These are phyloP conservation scores for Polygonum aviculare DNA, from an alignment of 148 eudicot genomes.

Conservation along the genomic window DNA sequence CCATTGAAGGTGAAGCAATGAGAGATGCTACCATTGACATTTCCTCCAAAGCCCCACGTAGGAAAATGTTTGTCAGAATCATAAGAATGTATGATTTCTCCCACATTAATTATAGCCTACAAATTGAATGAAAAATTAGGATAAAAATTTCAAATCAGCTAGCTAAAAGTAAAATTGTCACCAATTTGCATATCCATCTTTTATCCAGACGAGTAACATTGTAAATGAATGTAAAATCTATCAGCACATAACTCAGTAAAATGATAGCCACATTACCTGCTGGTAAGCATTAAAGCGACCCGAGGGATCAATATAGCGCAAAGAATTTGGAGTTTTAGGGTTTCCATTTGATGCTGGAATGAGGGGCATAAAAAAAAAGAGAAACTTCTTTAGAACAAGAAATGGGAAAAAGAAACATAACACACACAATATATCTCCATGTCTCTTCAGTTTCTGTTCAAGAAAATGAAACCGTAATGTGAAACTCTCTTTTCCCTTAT, in stretches of 20 bases:
- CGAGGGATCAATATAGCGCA: constrained; percentile 81
- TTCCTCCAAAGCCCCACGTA: constrained; percentile 93
- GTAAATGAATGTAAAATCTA: too few species aligned
- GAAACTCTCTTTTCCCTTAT: too few species aligned
- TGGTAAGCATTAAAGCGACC: constrained; percentile 86
- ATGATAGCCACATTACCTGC: constrained; percentile 34
- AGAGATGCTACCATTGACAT: constrained; percentile 34
- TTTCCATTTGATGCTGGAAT: constrained; percentile 74
- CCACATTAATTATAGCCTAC: constrained; percentile 91
- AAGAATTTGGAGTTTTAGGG: constrained; percentile 53
- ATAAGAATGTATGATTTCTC: constrained; percentile 73
- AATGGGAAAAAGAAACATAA: too few species aligned
- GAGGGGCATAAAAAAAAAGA: neutral
- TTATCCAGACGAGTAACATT: too few species aligned
- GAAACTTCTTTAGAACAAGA: too few species aligned
- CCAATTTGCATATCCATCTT: neutral
- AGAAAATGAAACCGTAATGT: too few species aligned
- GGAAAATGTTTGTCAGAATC: constrained; percentile 80
- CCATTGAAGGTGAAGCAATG: constrained; percentile 85
- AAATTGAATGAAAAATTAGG: too few species aligned
- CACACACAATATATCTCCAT: too few species aligned
- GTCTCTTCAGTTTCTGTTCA: too few species aligned
- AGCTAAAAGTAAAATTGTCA: neutral
- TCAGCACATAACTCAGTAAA: neutral
- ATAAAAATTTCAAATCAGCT: neutral